Evolutionary conservation across 129 eudicot genomes (phyloP), one percentile per base, ranked within the genome.

Genomic region (Flaveria bidentis): DNA sequence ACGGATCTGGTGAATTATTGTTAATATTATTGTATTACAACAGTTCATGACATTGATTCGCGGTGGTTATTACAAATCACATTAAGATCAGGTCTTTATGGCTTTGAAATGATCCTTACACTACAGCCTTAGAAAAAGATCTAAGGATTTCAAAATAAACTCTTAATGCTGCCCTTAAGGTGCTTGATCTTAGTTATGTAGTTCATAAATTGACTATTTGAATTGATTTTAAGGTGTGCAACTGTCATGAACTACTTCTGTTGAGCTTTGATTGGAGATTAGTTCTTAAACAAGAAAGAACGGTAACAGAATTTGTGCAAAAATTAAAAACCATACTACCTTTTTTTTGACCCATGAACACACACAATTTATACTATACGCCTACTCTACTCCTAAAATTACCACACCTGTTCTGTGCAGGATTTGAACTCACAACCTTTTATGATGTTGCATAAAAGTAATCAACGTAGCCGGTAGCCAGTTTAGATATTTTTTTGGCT

Each of bases 1-100:
- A 66, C 70, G 42, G 75, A 80, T 80, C 79, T 80, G 75, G 55
- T 66, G 52, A 73, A 73, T 33, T 73, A 14, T 28, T 50, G 74
- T 16, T 2, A 36, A 5, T 5, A 36, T 36, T 36, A 36, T 36
- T 36, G 41, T 36, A 5, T 36, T 36, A 5, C 41, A 36, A 36
- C 41, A 36, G 41, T 36, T 36, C 41, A 36, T 36, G 41, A 36
- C 41, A 36, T 36, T 36, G 7, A 30, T 36, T 36, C 41, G 9
- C 20, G 28, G 69, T 53, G 22, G 53, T 30, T 65, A 23, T 39
- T 67, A 3, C 57, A 55, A 64, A 71, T 78, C 36, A 10, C 57
- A 64, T 39, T 23, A 46, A 33, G 73, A 79, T 72, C 68, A 53
- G 76, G 66, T 52, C 65, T 36, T 7, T 52, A n/a, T 23, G 15